Evolutionary conservation across 257 asterid species (phyloP), one percentile per base, ranked within the genome.

Genomic region (Orobanche coerulescens): DNA sequence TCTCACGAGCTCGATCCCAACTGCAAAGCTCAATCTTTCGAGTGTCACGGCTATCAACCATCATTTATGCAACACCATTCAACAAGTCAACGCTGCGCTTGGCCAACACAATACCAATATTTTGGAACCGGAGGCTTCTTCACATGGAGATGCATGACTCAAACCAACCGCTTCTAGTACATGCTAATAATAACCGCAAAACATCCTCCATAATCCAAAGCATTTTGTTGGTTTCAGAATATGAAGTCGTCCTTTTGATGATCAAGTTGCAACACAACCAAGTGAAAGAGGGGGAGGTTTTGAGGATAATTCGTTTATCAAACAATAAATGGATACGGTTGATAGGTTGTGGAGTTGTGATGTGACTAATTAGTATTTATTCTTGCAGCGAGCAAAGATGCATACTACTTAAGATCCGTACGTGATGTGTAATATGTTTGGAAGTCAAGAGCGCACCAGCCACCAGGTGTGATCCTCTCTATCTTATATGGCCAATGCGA

Each of bases 361-460:
- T n/a, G n/a, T n/a, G n/a, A n/a, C n/a, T n/a, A n/a, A n/a, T n/a
- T n/a, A n/a, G n/a, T n/a, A n/a, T n/a, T n/a, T n/a, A n/a, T n/a
- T n/a, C n/a, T n/a, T n/a, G n/a, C n/a, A n/a, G n/a, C n/a, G n/a
- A n/a, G n/a, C n/a, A n/a, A n/a, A n/a, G n/a, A n/a, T n/a, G n/a
- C n/a, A n/a, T n/a, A n/a, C n/a, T n/a, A n/a, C n/a, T n/a, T n/a
- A n/a, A n/a, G n/a, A n/a, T n/a, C n/a, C n/a, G n/a, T n/a, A n/a
- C n/a, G n/a, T n/a, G n/a, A n/a, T n/a, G n/a, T n/a, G n/a, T n/a
- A n/a, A n/a, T n/a, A n/a, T 30, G 6, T 47, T 47, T 47, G 68
- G 89, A 70, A 87, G 95, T 87, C 95, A 87, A 87, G 95, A 87
- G 82, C 94, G 95, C 81, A 87, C 95, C 94, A 81, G 73, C 94